Evolutionary conservation across 306 rosid species (phyloP).

Genomic region (Styphnolobium japonicum): DNA sequence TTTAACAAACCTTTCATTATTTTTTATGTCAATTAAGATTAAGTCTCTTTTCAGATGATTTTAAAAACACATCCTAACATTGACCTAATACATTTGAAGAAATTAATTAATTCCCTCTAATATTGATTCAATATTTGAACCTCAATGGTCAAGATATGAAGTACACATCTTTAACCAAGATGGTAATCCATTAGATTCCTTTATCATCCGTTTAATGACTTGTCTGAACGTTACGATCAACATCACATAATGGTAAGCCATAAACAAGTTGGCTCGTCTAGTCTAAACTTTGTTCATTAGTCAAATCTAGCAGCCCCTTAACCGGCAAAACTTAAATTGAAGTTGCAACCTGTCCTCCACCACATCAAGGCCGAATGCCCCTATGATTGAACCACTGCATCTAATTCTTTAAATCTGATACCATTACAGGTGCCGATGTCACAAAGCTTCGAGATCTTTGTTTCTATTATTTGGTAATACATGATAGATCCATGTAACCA

Average conservation of each 20-base stretch:
- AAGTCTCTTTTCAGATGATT: no score
- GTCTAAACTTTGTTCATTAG: not conserved
- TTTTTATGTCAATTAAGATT: no score
- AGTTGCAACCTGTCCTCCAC: not conserved
- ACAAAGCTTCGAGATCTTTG: not conserved
- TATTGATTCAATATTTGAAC: no score
- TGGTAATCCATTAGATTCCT: no score
- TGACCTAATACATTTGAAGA: no score
- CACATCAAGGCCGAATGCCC: not conserved
- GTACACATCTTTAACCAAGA: no score
- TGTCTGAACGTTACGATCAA: not conserved
- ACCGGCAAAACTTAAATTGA: not conserved
- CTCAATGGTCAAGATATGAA: no score
- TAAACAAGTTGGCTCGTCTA: not conserved
- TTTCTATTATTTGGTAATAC: not conserved
- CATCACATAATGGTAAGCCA: not conserved
- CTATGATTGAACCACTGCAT: not conserved
- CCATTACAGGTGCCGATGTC: not conserved
- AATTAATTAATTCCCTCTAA: no score
- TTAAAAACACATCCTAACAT: no score
- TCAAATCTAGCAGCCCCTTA: not conserved
- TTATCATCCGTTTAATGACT: no score
- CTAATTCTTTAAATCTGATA: not conserved
- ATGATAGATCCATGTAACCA: not conserved
- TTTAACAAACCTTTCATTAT: not conserved